Conservation (phyloP, 768 basidiomycete genomes). For the Termitomyces sp. region DNA sequence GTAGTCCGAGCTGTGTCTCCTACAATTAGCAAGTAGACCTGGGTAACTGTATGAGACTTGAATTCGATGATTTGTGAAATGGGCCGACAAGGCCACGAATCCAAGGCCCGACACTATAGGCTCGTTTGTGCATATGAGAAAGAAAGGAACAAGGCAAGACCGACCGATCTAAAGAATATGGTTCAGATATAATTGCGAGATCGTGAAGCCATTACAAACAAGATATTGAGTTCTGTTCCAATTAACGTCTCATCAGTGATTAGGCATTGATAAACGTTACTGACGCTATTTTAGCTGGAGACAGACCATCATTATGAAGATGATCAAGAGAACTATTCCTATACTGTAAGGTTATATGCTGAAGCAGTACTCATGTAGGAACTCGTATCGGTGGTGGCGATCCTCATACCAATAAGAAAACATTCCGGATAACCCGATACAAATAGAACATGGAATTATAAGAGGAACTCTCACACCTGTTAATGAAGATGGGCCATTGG, state of each 20-base stretch:
- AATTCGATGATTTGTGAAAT: background rate
- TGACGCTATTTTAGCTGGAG: conserved; percentile 30
- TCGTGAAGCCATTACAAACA: conserved; percentile 47
- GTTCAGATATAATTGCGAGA: conserved; percentile 43
- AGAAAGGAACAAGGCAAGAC: background rate
- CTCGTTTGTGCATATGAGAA: background rate
- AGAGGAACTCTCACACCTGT: background rate
- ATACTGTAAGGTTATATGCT: background rate
- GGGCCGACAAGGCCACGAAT: conserved; percentile 39
- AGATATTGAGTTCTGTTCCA: conserved; percentile 39
- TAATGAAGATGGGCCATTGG: background rate
- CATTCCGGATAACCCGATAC: no score
- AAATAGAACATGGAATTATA: background rate
- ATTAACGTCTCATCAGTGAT: conserved; percentile 28
- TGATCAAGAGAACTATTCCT: no score
- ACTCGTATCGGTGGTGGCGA: background rate
- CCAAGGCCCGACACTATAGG: conserved; percentile 35
- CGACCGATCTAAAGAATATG: conserved; percentile 29
- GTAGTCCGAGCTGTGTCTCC: conserved; percentile 45
- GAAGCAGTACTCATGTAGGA: background rate
- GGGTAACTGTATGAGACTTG: background rate
- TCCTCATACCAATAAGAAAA: background rate
- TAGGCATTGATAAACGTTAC: conserved; percentile 6
- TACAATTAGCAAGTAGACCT: conserved; percentile 39
- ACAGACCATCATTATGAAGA: background rate